Evolutionary conservation across 805 yeast species (phyloP), one percentile per base, ranked within the genome.

Genomic region (Saturnispora saitoi): DNA sequence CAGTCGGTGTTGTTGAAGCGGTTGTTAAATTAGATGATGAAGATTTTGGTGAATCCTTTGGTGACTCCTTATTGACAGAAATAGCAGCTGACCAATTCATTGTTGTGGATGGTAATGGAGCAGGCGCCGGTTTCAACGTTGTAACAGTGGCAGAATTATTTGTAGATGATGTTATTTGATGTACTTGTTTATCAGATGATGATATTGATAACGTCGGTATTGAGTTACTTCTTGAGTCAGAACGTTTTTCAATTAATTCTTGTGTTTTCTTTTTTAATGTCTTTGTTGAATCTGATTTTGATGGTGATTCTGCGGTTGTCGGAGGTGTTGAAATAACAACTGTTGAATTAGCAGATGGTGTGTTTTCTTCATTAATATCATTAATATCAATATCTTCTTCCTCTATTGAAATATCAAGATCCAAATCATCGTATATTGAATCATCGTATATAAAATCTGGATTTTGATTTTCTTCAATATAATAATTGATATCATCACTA

Each of bases 361-460:
- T 12, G n/a, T 47, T 47, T 34, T 49, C 59, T 15, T 49, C 54
- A 32, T 54, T 40, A 4, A 58, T 42, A 8, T 57, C 60, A 38
- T 62, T 64, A 31, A 62, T 60, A 28, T 64, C 70, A 24, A 54
- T 62, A 47, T 44, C 30, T 19, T 41, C 49, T 56, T 51, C 54
- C 4, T 59, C 55, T 41, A 63, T 67, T 26, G 80, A 81, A 37
- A 62, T 60, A 26, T 75, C 81, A 43, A 90, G 75, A 48, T 83
- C 86, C 59, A 93, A 74, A 49, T 83, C 90, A 57, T 93, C 98
- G 66, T 91, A 93, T 54, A 93, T 80, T 17, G 89, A 89, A 56
- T 91, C 97, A 64, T 93, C 96, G 60, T 89, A 95, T 40, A 91
- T 83, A 63, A 90, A 93, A 61, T 93, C 98, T 7, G 83, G 93